These are phyloP conservation scores for Ophiostoma montium DNA, from an alignment of 2,329 filamentous ascomycete genomes.

Conservation along the genomic window DNA sequence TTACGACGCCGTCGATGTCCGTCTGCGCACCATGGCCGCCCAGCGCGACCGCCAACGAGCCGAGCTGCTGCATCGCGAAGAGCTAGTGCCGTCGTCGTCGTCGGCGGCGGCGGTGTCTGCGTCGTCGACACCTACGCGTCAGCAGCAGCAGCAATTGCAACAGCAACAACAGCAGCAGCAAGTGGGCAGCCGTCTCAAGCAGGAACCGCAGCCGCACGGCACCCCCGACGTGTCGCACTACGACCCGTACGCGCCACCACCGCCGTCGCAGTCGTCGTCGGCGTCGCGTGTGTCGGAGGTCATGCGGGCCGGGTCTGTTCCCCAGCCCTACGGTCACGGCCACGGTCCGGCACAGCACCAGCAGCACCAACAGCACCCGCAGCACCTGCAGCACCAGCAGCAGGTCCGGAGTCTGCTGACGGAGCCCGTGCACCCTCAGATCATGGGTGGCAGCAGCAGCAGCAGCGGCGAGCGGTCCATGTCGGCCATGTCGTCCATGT, in stretches of 20 bases:
- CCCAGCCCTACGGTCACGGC: not conserved
- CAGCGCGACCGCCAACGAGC: slow-evolving; percentile 14
- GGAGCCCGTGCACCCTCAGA: slow-evolving; percentile 10
- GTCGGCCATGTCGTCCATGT: slow-evolving; percentile 7
- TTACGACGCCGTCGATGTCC: slow-evolving; percentile 13
- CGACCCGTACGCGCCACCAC: slow-evolving; percentile 5
- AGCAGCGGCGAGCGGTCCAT: not conserved
- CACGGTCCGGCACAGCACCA: not conserved
- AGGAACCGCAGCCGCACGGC: not conserved
- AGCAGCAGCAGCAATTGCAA: not conserved
- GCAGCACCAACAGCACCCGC: slow-evolving; percentile 1
- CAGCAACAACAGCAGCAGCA: slow-evolving; percentile 1
- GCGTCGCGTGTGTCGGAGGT: not conserved
- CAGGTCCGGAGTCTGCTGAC: slow-evolving; percentile 10
- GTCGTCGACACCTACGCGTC: not conserved
- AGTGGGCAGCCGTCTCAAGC: not conserved
- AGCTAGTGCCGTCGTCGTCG: slow-evolving; percentile 13
- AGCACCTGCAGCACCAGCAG: slow-evolving; percentile 5
- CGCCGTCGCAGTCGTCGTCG: not conserved
- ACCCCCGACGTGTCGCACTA: slow-evolving; percentile 4
- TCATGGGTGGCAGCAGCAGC: no score
- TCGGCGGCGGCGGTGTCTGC: not conserved
- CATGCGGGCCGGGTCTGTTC: not conserved
- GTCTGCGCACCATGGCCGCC: slow-evolving; percentile 22
- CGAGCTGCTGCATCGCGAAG: slow-evolving; percentile 15